Evolutionary conservation across 352 stramenopile species (phyloP).

Genomic region (Pythium grandisporangium): DNA sequence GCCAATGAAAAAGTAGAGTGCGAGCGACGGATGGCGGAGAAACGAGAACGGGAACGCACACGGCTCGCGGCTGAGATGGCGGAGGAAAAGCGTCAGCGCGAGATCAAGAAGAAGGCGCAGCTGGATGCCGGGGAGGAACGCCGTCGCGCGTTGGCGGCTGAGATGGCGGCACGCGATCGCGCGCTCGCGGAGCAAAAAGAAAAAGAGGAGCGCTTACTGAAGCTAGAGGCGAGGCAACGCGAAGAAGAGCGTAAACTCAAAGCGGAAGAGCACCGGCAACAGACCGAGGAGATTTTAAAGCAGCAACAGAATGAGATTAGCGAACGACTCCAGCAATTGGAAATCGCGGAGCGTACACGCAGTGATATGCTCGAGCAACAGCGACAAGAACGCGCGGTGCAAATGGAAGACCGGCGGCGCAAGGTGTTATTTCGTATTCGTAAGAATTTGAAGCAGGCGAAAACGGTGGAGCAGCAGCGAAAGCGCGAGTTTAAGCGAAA

Average conservation of each 20-base stretch:
- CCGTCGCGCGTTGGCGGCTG: slow-evolving; percentile 42
- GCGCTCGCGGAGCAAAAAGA: slow-evolving; percentile 69
- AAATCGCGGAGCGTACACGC: slow-evolving; percentile 49
- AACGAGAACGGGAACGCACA: slow-evolving; percentile 53
- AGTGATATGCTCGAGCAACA: slow-evolving; percentile 74
- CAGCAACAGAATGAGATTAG: slow-evolving; percentile 65
- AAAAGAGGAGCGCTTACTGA: slow-evolving; percentile 55
- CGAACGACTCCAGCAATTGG: slow-evolving; percentile 41
- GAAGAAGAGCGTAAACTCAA: slow-evolving; percentile 72
- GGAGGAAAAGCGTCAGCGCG: slow-evolving; percentile 61
- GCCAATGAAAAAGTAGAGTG: slow-evolving; percentile 57
- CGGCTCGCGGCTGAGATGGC: slow-evolving; percentile 58
- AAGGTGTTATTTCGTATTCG: slow-evolving; percentile 53
- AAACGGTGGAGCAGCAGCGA: slow-evolving; percentile 46
- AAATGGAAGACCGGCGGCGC: slow-evolving; percentile 54
- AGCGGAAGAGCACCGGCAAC: slow-evolving; percentile 53
- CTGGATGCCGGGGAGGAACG: slow-evolving; percentile 78
- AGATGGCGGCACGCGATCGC: slow-evolving; percentile 65
- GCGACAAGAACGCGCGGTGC: slow-evolving; percentile 39
- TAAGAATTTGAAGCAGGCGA: slow-evolving; percentile 59
- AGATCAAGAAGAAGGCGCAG: slow-evolving; percentile 80
- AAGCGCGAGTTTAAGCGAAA: slow-evolving; percentile 60
- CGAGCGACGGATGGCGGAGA: slow-evolving; percentile 52
- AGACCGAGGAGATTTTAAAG: slow-evolving; percentile 41
- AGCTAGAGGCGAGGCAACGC: slow-evolving; percentile 51